A percentile compares a stretch with the other conserved stretches of the same genome.
These are phyloP conservation scores for Agaricus subrufescens DNA, from an alignment of 768 basidiomycete species.

Conservation along the genomic window DNA sequence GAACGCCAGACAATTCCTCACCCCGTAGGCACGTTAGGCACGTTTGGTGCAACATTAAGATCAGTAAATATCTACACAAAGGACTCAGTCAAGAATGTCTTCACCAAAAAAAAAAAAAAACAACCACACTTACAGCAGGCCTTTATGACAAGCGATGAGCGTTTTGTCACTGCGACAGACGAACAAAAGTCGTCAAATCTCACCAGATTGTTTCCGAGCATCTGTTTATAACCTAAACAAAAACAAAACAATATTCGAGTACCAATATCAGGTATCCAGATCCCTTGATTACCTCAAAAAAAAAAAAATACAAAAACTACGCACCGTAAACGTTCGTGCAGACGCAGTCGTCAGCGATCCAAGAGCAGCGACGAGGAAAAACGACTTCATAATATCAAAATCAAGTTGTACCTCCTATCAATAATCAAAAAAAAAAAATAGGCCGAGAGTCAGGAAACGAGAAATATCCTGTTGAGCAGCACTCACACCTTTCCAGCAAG, in stretches of 20 bases:
- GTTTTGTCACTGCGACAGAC: no score
- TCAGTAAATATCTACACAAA: conserved; percentile 55
- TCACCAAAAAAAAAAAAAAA: background rate
- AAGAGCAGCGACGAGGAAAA: conserved; percentile 1
- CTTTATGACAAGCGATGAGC: conserved; percentile 14
- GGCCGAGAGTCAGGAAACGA: no score
- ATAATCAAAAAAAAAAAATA: no score
- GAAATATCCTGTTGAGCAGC: no score
- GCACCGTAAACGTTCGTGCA: conserved; percentile 43
- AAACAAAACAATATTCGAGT: background rate
- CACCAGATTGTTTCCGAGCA: conserved; percentile 71
- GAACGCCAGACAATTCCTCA: conserved; percentile 15
- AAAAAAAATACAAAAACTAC: background rate
- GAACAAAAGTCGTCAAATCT: conserved; percentile 7
- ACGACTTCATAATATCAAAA: conserved; percentile 6
- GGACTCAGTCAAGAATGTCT: background rate
- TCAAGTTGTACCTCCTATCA: no score
- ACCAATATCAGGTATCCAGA: no score
- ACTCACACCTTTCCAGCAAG: no score
- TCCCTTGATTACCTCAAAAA: no score
- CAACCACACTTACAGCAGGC: conserved; percentile 28
- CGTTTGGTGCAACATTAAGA: conserved; percentile 40
- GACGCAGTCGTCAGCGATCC: conserved; percentile 8
- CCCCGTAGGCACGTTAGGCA: conserved; percentile 44
- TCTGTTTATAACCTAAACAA: conserved; percentile 43